Evolutionary conservation across 2,329 filamentous ascomycete genomes (phyloP), one percentile per base, ranked within the genome.

Genomic region (Aspergillus fischeri): DNA sequence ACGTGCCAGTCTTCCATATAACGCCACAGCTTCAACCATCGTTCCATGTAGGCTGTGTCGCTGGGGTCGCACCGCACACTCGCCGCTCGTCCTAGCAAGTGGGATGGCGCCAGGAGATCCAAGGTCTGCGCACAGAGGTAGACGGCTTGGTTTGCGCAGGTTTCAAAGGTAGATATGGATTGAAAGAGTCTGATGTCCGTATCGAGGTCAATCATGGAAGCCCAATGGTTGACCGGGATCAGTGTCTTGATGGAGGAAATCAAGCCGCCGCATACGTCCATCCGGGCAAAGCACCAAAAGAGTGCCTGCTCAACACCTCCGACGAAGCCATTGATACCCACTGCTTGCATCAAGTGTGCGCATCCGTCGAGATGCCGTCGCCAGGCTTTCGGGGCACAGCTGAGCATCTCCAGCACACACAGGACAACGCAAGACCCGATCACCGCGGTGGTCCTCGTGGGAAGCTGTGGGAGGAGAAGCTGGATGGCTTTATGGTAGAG

Each of bases 221-320:
- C 73, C 81, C 81, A 83, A 55, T 75, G 75, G 1, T 71, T 70
- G 8, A 78, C 73, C 2, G 78, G 78, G 5, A 83, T 78, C 10
- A 82, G 73, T 0, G 81, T 82, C 55, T 76, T 74, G 59, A 80
- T 77, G 32, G 79, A 78, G 4, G 78, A 81, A 7, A 83, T 81
- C 5, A 83, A 70, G 0, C 78, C 80, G n/a, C 80, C 80, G 54
- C 79, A 82, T 25, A 82, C 76, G 60, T 82, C 79, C 80, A 83
- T 83, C 7, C 80, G 74, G 0, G 79, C 80, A 66, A 82, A 83
- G 55, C 79, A 81, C 81, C 81, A 83, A 57, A 83, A 83, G 0
- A 83, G 66, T 1, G 80, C 80, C 62, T 82, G 77, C 17, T 81
- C 73, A 2, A 80, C 71, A 3, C 79, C 78, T 0, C 79, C 79